Base-by-base conservation (phyloP, 345 rosid genomes). In the Isatis tinctoria region DNA sequence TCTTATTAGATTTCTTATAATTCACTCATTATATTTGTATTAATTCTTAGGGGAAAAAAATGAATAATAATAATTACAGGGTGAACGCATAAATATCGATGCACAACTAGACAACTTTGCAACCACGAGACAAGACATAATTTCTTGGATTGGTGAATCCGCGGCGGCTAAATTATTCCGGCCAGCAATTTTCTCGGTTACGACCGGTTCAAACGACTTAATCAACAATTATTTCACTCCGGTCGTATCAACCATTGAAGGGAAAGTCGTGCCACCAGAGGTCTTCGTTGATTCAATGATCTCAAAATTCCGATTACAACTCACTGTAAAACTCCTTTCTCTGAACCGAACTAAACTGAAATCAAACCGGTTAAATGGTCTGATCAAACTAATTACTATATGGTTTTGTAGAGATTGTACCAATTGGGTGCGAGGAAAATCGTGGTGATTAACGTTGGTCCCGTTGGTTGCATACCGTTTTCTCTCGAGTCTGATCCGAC, bases 391-490 rank as follows among this genome's bases (percentile, higher is more conserved):
- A 47, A 13, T 45, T 27, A 32, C 16, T 8, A 2, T 22, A 47
- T 33, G 60, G 33, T 36, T 69, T 26, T 67, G 81, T 85, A 90
- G 96, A 88, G 94, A 75, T 77, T 92, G 22, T 85, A 85, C 70
- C 62, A 70, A 24, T 53, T 88, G 77, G 90, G 92, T 1, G 97
- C 89, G 8, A 83, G 90, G 73, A 88, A 87, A 72, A 82, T 90
- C 12, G 45, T 85, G 20, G 85, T 86, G 43, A 85, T 61, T 39
- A 90, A 88, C 52, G 83, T 90, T 0, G 96, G 93, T 10, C 96
- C 97, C 0, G 78, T 92, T 20, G 97, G 96, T 32, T 92, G 97
- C 43, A 87, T 92, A 45, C 97, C 97, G 5, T 90, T 28, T 47
- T 73, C 79, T 76, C 82, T 85, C 33, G 96, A 88, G 56, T 2